phyloP scores from a whole-genome alignment of 1,284 basidiomycete genomes.

The Xanthoconium separans region DNA sequence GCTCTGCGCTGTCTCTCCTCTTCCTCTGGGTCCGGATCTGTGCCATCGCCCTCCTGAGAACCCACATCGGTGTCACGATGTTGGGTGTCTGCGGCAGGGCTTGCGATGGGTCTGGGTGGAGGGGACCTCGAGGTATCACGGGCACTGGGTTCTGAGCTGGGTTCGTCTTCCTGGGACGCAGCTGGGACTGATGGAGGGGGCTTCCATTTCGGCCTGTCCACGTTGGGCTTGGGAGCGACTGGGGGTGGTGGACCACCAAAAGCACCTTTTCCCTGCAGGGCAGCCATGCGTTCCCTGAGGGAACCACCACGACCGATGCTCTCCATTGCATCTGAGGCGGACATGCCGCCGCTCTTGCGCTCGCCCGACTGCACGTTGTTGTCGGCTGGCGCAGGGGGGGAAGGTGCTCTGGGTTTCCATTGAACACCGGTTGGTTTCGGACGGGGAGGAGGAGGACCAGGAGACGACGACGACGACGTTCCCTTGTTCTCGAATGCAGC shows the following conservation, averaged over 20 bases:
- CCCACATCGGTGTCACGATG: slow-evolving; percentile 22
- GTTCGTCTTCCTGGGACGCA: slow-evolving; percentile 40
- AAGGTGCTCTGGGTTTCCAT: slow-evolving; percentile 65
- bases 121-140: slow-evolving; percentile 34
- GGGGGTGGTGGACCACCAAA: slow-evolving; percentile 59
- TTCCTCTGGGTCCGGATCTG: slow-evolving; percentile 64
- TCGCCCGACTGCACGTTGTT: slow-evolving; percentile 16
- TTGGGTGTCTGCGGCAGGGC: slow-evolving; percentile 14
- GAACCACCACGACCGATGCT: slow-evolving; percentile 68
- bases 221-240: slow-evolving; percentile 56
- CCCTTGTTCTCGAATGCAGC: slow-evolving; percentile 72
- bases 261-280: slow-evolving; percentile 74
- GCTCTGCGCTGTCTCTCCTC: slow-evolving; percentile 79
- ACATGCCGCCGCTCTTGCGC: slow-evolving; percentile 56
- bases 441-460: slow-evolving; percentile 46
- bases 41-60: slow-evolving; percentile 34
- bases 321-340: slow-evolving; percentile 80
- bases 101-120: slow-evolving; percentile 19
- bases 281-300: slow-evolving; percentile 91
- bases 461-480: neutral
- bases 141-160: slow-evolving; percentile 17
- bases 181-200: slow-evolving; percentile 53
- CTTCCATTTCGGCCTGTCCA: slow-evolving; percentile 83
- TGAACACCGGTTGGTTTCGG: slow-evolving; percentile 68
- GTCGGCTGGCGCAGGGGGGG: slow-evolving; percentile 50